Evolutionary conservation across 257 asterid genomes (phyloP), one percentile per base, ranked within the genome.

Genomic region (Verbascum thapsus): DNA sequence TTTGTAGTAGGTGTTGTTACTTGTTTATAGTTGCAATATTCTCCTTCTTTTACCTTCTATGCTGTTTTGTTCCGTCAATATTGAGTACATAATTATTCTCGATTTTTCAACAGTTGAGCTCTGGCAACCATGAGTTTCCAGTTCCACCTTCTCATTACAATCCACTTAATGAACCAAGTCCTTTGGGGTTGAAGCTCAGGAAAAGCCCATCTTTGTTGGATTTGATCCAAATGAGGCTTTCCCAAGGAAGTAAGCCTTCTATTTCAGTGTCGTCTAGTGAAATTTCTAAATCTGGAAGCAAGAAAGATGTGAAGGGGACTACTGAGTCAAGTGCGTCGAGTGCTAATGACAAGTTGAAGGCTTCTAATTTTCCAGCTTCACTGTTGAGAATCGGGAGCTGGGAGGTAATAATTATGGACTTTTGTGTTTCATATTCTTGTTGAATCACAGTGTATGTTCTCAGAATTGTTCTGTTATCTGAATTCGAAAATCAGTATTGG

Each of bases 101-200:
- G 70, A 45, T 53, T 34, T 53, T 59, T 37, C 35, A 32, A 62
- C 86, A 81, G 82, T 43, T 70, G 81, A 70, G 73, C 48, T 30
- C 52, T 40, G 80, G 58, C 42, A 52, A 71, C 44, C 62, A 70
- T 64, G 79, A 58, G 49, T 52, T 64, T 42, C 61, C 76, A 1
- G 63, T 60, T 32, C 73, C 76, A 54, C 79, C 76, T 15, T 50
- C 72, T 7, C 80, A 73, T 41, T 80, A 75, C 70, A 83, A 85
- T 81, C 89, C 80, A 10, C 82, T 87, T 51, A 83, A 78, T 58
- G 90, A 87, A 74, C 96, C 98, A 38, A 78, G 92, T 63, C 96
- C 97, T 19, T 66, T 87, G 73, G 96, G 96, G 37, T 81, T 90
- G 81, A 61, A 73, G 70, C 82, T 90, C 60, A 83, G 69, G 35